phyloP scores from a whole-genome alignment of 1,284 basidiomycete genomes.

The Mycena sp. region DNA sequence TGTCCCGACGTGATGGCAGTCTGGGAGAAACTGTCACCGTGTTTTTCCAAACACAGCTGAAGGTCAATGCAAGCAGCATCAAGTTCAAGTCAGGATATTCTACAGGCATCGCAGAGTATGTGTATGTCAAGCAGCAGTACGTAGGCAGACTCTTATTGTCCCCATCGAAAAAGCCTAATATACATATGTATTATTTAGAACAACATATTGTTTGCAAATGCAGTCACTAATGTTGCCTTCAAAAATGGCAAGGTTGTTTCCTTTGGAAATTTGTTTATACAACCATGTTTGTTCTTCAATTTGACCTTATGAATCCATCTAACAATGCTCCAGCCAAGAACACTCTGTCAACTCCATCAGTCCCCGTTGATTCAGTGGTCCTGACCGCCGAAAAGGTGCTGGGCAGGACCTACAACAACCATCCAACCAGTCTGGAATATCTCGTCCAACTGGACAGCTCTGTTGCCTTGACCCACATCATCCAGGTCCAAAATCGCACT shows the following conservation, averaged over 20 bases:
- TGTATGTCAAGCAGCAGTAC: constrained; percentile 53
- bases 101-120: constrained; percentile 42
- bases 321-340: constrained; percentile 39
- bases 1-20: constrained; percentile 39
- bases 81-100: constrained; percentile 48
- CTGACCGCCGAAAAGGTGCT: constrained; percentile 41
- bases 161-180: background rate
- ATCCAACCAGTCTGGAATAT: constrained; percentile 46
- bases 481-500: constrained; percentile 62
- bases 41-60: constrained; percentile 46
- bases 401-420: constrained; percentile 44
- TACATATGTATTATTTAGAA: constrained; percentile 46
- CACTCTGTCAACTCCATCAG: constrained; percentile 42
- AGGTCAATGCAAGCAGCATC: constrained; percentile 40
- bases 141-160: constrained; percentile 36
- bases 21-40: constrained; percentile 45
- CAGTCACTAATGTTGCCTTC: constrained; percentile 58
- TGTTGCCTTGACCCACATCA: constrained; percentile 56
- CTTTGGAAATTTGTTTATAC: constrained; percentile 62
- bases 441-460: constrained; percentile 55
- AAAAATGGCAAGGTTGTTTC: constrained; percentile 52
- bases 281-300: too few species aligned
- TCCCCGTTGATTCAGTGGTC: constrained; percentile 41
- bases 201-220: constrained; percentile 55
- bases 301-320: too few species aligned